Percentiles rank a stretch among this genome's conserved stretches.
Evolutionary conservation across 345 rosid species (phyloP).

Genomic region (Erodium maritimum): DNA sequence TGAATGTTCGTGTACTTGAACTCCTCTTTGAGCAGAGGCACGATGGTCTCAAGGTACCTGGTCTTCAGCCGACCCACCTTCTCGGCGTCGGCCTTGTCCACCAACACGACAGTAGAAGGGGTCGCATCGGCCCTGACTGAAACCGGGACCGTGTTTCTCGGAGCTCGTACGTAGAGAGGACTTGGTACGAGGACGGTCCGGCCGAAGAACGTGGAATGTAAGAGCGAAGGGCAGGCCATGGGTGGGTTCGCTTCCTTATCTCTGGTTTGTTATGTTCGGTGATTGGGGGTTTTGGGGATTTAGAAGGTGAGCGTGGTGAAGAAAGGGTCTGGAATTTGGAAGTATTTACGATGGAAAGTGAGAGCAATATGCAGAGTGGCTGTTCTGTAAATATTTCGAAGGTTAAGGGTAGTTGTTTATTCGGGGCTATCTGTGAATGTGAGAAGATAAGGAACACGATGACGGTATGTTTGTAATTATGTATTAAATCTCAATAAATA

Average conservation of each 20-base stretch:
- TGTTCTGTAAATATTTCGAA: neutral
- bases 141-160: slow-evolving; percentile 20
- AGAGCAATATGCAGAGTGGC: neutral
- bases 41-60: slow-evolving; percentile 62
- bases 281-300: neutral
- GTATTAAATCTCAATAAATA: too few species aligned
- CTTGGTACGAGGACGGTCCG: slow-evolving; percentile 27
- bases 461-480: neutral
- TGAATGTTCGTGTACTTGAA: slow-evolving; percentile 67
- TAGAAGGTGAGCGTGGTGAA: neutral
- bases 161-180: slow-evolving; percentile 13
- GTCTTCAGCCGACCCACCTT: slow-evolving; percentile 53
- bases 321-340: neutral
- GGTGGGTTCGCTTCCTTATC: neutral
- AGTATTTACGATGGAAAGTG: neutral
- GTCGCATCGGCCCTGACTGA: slow-evolving; percentile 41
- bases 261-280: neutral
- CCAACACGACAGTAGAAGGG: slow-evolving; percentile 38
- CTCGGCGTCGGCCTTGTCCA: slow-evolving; percentile 75
- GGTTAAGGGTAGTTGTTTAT: neutral
- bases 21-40: slow-evolving; percentile 76
- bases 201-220: slow-evolving; percentile 47
- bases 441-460: neutral
- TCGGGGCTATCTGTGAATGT: neutral
- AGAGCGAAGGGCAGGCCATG: slow-evolving; percentile 45